Evolutionary conservation across 495 filamentous ascomycete species (phyloP).

Genomic region (Tricharina praecox): DNA sequence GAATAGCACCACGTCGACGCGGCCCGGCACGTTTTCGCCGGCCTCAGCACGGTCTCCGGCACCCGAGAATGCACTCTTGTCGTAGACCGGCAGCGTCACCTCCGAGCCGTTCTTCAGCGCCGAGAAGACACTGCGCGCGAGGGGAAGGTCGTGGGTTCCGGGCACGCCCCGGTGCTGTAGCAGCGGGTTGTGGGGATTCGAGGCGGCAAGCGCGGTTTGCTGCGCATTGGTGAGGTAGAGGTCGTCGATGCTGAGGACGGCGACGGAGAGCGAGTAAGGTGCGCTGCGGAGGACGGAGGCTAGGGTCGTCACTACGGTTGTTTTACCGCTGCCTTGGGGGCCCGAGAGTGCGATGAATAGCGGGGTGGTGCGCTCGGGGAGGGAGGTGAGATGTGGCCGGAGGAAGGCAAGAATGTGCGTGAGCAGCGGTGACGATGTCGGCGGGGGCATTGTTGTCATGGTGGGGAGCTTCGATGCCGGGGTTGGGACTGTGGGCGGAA

Average conservation of each 20-base stretch:
- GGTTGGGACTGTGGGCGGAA: no score
- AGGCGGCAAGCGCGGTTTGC: constrained; percentile 49
- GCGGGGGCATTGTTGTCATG: no score
- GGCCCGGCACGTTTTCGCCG: constrained; percentile 51
- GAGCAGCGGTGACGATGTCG: no score
- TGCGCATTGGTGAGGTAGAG: constrained; percentile 63
- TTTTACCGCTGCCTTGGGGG: constrained; percentile 81
- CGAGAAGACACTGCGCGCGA: constrained; percentile 45
- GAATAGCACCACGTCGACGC: constrained; percentile 52
- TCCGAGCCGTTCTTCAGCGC: constrained; percentile 40
- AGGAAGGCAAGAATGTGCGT: no score
- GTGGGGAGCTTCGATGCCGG: no score
- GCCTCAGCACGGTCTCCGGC: constrained; percentile 52
- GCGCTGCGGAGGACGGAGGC: constrained; percentile 46
- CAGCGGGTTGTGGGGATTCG: constrained; percentile 53
- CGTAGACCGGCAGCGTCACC: constrained; percentile 54
- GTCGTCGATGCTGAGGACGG: constrained; percentile 79
- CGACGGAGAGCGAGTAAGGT: constrained; percentile 49
- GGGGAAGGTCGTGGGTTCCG: constrained; percentile 64
- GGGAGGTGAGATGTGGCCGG: no score
- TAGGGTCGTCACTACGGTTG: constrained; percentile 61
- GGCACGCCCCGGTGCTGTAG: constrained; percentile 72
- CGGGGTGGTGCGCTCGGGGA: no score
- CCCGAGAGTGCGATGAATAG: constrained; percentile 48
- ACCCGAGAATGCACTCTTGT: constrained; percentile 64